A percentile compares a stretch with the other conserved stretches of the same genome.
Evolutionary conservation across 257 asterid genomes (phyloP).

Genomic region (Solanum clarkiae): DNA sequence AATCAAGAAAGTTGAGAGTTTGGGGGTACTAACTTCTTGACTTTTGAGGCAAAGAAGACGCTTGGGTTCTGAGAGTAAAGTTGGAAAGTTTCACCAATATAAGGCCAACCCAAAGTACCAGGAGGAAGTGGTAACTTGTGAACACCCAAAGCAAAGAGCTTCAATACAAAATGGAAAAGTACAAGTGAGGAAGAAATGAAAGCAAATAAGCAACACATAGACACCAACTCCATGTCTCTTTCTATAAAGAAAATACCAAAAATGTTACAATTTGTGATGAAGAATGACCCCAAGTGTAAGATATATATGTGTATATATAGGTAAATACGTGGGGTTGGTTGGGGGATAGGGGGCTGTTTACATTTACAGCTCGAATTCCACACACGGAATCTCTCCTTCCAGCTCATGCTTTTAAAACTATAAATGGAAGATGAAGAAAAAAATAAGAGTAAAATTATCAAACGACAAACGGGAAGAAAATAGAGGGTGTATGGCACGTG

Average conservation of each 20-base stretch:
- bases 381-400: constrained; percentile 54
- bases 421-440: not conserved
- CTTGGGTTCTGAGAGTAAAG: constrained; percentile 73
- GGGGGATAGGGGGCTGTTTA: constrained; percentile 4
- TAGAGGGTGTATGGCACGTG: not conserved
- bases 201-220: constrained; percentile 1
- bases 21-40: constrained; percentile 44
- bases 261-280: not conserved
- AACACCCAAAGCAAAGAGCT: constrained; percentile 11
- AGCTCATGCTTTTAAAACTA: constrained; percentile 36
- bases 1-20: not conserved
- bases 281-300: not conserved
- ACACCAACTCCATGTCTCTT: constrained; percentile 28
- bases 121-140: constrained; percentile 57
- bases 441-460: not conserved
- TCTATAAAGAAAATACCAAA: not conserved
- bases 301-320: constrained; percentile 27
- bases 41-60: constrained; percentile 57
- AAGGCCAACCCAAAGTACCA: constrained; percentile 80
- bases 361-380: constrained; percentile 57
- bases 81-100: constrained; percentile 71
- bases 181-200: not conserved
- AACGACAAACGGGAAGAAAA: not conserved
- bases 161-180: constrained; percentile 11
- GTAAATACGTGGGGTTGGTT: not conserved